Evolutionary conservation across 164 flowering plant genomes (phyloP), one percentile per base, ranked within the genome.

Genomic region (Brasenia schreberi): DNA sequence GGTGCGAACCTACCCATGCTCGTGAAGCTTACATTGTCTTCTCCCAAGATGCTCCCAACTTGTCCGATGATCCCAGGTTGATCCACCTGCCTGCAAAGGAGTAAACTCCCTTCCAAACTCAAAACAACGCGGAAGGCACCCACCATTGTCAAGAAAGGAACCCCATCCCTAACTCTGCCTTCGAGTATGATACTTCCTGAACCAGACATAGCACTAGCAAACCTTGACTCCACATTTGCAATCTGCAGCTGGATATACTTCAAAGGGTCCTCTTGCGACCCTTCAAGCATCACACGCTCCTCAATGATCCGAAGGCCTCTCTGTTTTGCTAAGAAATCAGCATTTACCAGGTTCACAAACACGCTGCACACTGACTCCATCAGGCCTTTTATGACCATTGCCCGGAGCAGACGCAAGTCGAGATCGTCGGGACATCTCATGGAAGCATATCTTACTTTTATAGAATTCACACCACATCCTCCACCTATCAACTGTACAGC

Each of bases 101-200:
- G 84, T 17, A 90, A 72, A 71, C 84, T 92, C 4, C 96, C 96
- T 69, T 92, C 98, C 76, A 92, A 73, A 64, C 89, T 88, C 71
- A 90, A 96, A 69, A 90, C 92, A 42, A 92, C 95, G 16, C 84
- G 93, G 69, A 90, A 92, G 3, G 96, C 81, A 59, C 98, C 98
- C 0, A 92, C 93, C 78, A 75, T 87, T 19, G 93, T 92, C 79
- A 92, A 65, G 70, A 85, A 92, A 14, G 98, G 93, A 43, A 85
- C 65, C 64, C 96, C 89, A 70, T 90, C 95, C 67, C 88, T 92
- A 64, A 90, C 96, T 58, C 71, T 74, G 43, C 98, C 98, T 64
- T 87, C 92, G 17, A 92, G 89, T 76, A 33, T 88, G 9, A 90
- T 78, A 75, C 88, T 96, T 27, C 98, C 98, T 2, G 87, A 67